These are phyloP conservation scores for Ustilago hordei DNA, from an alignment of 1,284 basidiomycete species.

Conservation along the genomic window DNA sequence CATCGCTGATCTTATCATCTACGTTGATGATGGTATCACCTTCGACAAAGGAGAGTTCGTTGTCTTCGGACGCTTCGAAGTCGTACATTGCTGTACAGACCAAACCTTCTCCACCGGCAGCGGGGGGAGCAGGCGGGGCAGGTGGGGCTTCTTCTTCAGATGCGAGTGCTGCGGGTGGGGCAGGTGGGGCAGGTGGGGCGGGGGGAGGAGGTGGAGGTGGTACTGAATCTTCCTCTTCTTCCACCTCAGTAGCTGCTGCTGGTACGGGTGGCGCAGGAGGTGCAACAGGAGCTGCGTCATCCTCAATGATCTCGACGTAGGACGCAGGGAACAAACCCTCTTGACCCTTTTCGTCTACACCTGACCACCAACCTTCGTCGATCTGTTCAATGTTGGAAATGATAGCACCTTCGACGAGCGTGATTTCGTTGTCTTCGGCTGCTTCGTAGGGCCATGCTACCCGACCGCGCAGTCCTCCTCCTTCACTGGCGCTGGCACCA, in stretches of 20 bases:
- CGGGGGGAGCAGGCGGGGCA: conserved; percentile 27
- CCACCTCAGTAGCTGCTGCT: conserved; percentile 18
- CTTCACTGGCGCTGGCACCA: background rate
- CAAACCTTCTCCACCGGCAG: conserved; percentile 18
- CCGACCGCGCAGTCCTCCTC: conserved; percentile 49
- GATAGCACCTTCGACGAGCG: conserved; percentile 57
- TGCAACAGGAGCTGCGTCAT: conserved; percentile 41
- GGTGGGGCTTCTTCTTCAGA: conserved; percentile 7
- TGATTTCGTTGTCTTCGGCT: conserved; percentile 65
- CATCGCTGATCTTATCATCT: conserved; percentile 67
- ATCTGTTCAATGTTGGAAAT: conserved; percentile 63
- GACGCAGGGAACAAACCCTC: conserved; percentile 67
- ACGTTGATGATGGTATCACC: conserved; percentile 64
- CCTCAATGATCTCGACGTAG: conserved; percentile 64
- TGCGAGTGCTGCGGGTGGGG: conserved; percentile 21
- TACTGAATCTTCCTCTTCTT: conserved; percentile 32
- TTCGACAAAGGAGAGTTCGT: conserved; percentile 64
- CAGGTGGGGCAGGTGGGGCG: conserved; percentile 39
- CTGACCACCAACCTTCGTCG: conserved; percentile 69
- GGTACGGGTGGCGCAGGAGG: conserved; percentile 37
- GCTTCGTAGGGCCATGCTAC: conserved; percentile 67
- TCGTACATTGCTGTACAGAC: conserved; percentile 67
- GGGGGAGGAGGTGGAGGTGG: conserved; percentile 72
- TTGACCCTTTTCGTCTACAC: conserved; percentile 57
- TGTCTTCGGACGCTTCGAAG: conserved; percentile 68